Evolutionary conservation across 2,329 filamentous ascomycete genomes (phyloP).

Genomic region (Didymella exigua): DNA sequence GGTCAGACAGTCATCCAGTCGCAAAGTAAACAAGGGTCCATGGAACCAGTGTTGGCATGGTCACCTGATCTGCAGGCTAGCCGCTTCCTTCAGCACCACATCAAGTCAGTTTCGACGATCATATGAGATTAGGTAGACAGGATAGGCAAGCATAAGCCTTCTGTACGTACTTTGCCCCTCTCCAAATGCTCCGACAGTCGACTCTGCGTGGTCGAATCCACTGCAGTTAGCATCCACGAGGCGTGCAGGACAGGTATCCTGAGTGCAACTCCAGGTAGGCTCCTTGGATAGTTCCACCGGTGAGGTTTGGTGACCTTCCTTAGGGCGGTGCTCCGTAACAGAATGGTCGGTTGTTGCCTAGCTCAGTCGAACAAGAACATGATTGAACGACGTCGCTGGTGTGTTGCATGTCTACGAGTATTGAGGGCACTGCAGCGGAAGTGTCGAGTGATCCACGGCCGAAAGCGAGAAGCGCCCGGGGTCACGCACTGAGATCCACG

Average conservation of each 20-base stretch:
- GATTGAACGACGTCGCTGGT: slow-evolving; percentile 33
- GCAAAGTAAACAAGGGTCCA: neutral
- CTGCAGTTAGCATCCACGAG: slow-evolving; percentile 15
- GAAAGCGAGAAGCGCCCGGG: slow-evolving; percentile 26
- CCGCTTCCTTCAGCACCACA: slow-evolving; percentile 30
- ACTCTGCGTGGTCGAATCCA: slow-evolving; percentile 9
- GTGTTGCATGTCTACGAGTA: slow-evolving; percentile 29
- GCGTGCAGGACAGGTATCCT: neutral
- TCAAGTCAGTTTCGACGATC: slow-evolving; percentile 44
- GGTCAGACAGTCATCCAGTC: neutral
- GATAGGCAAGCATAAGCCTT: slow-evolving; percentile 35
- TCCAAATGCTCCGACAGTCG: neutral
- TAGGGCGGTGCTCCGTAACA: slow-evolving; percentile 5
- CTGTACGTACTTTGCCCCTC: slow-evolving; percentile 40
- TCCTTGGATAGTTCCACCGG: neutral
- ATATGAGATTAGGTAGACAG: slow-evolving; percentile 24
- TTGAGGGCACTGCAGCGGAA: slow-evolving; percentile 24
- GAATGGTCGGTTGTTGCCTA: slow-evolving; percentile 20
- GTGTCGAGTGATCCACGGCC: slow-evolving; percentile 21
- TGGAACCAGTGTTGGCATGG: neutral
- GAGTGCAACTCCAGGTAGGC: neutral
- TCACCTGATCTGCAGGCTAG: slow-evolving; percentile 7
- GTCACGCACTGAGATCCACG: slow-evolving; percentile 23
- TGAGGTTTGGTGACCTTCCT: neutral
- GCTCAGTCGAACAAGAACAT: slow-evolving; percentile 34